Conservation (phyloP, 768 basidiomycete species). For the Russula sp. region DNA sequence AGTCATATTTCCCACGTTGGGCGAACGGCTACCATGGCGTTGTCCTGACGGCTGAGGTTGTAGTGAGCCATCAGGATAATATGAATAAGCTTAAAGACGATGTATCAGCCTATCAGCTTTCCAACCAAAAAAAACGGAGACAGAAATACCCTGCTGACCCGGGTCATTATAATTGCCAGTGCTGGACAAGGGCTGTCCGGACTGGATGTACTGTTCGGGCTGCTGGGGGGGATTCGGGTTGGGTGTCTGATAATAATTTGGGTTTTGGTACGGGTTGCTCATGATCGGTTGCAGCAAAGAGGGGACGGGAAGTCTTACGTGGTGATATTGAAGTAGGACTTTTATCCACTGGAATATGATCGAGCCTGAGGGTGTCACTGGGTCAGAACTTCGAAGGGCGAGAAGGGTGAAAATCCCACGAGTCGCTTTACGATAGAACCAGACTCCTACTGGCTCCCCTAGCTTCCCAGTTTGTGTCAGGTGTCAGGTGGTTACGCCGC, state of each 20-base stretch:
- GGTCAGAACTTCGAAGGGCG: background rate
- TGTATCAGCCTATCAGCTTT: background rate
- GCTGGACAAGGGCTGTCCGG: background rate
- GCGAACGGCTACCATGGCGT: background rate
- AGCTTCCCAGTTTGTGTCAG: background rate
- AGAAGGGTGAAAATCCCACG: background rate
- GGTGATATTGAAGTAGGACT: background rate
- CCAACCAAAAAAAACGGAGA: background rate
- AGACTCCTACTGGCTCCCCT: conserved; percentile 18
- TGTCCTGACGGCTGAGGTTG: background rate
- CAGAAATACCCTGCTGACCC: conserved; percentile 3
- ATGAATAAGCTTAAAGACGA: background rate
- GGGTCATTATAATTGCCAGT: background rate
- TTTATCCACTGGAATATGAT: conserved; percentile 13
- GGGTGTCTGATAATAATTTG: background rate
- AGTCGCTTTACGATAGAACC: conserved; percentile 1
- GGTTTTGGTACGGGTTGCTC: background rate
- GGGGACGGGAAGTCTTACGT: background rate
- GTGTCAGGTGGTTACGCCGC: conserved; percentile 12
- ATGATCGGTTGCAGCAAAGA: background rate
- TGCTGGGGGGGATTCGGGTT: background rate
- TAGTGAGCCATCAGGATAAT: background rate
- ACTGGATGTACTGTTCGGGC: background rate
- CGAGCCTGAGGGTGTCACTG: background rate
- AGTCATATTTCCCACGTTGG: background rate